These are phyloP conservation scores for Zea mays DNA, from an alignment of 176 grass and related monocot genomes.

Conservation along the genomic window DNA sequence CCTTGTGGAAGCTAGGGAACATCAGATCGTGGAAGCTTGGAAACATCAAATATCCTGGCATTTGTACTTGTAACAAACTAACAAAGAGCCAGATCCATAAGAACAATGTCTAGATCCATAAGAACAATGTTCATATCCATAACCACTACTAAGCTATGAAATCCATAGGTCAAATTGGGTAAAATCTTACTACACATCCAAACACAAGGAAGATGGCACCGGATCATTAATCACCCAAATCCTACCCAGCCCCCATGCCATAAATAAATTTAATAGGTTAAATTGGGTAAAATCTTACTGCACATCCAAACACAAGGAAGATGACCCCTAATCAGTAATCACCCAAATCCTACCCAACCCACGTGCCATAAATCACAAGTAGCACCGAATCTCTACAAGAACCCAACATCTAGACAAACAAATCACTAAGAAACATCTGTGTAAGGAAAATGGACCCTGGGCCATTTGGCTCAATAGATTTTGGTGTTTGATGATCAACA, in stretches of 20 bases:
- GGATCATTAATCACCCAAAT: no score
- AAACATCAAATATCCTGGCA: neutral
- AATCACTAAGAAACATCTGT: neutral
- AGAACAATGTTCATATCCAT: no score
- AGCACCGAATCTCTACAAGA: conserved; percentile 13
- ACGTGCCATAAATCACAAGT: neutral
- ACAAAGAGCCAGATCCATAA: conserved; percentile 14
- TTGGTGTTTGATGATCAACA: no score
- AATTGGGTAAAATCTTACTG: neutral
- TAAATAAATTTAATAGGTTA: no score
- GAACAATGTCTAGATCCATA: neutral
- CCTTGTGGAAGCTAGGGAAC: neutral
- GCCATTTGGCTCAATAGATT: no score
- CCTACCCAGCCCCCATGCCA: no score
- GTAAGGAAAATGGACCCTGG: no score
- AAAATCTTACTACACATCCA: no score
- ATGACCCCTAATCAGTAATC: neutral
- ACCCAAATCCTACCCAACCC: conserved; percentile 14
- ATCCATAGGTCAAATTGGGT: neutral
- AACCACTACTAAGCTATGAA: neutral
- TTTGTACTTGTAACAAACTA: neutral
- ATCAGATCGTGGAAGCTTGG: no score
- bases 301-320: conserved; percentile 14
- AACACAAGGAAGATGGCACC: no score
- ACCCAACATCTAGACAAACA: conserved; percentile 6